A percentile compares a stretch with the other conserved stretches of the same genome.
Evolutionary conservation across 805 yeast species (phyloP).

Genomic region (Candida parachauliodes): DNA sequence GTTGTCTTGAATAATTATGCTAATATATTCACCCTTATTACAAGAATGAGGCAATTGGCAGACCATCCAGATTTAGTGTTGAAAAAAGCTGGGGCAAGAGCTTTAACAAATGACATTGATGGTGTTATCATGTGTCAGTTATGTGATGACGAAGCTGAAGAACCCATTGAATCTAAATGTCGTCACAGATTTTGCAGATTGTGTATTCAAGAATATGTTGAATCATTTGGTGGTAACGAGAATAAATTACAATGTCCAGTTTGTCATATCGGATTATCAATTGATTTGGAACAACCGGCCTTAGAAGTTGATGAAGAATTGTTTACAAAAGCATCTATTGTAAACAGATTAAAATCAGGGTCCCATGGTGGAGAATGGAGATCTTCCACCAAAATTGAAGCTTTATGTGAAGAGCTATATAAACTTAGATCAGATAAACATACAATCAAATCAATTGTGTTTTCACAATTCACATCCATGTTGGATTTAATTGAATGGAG

Average conservation of each 20-base stretch:
- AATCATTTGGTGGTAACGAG: conserved; percentile 64
- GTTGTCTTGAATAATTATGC: conserved; percentile 96
- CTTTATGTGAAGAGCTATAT: conserved; percentile 88
- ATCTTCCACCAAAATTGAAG: conserved; percentile 95
- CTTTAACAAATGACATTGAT: conserved; percentile 36
- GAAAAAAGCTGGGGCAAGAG: conserved; percentile 53
- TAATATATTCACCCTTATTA: conserved; percentile 90
- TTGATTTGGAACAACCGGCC: conserved; percentile 85
- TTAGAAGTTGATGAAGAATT: conserved; percentile 62
- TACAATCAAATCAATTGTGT: conserved; percentile 93
- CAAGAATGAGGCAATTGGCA: conserved; percentile 96
- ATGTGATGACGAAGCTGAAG: conserved; percentile 98
- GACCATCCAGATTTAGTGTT: conserved; percentile 97
- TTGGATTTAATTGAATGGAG: conserved; percentile 95
- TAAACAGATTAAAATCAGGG: conserved; percentile 82
- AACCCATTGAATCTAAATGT: conserved; percentile 91
- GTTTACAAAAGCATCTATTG: conserved; percentile 65
- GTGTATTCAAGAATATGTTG: conserved; percentile 88
- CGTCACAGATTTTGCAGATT: conserved; percentile 91
- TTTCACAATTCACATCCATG: conserved; percentile 97
- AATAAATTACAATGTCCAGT: conserved; percentile 83
- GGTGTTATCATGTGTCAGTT: conserved; percentile 77
- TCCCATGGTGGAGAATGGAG: conserved; percentile 73
- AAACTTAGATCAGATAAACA: conserved; percentile 78
- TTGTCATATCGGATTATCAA: conserved; percentile 89